Evolutionary conservation across 345 rosid genomes (phyloP).

Genomic region (Clarkia xantiana): DNA sequence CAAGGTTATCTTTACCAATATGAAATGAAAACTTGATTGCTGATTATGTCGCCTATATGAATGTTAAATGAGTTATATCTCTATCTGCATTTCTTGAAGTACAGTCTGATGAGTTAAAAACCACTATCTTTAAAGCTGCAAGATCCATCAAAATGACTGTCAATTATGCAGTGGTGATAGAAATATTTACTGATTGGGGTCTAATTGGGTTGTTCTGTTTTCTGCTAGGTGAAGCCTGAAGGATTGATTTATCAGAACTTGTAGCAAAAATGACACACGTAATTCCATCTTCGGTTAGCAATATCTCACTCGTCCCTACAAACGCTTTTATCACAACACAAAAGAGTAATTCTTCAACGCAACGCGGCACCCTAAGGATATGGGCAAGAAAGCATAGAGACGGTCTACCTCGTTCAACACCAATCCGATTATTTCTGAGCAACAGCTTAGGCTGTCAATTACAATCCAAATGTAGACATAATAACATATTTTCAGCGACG

Average conservation of each 20-base stretch:
- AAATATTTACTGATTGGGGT: too few species aligned
- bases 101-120: too few species aligned
- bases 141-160: too few species aligned
- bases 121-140: too few species aligned
- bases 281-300: constrained; percentile 46
- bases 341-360: constrained; percentile 26
- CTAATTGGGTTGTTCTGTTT: too few species aligned
- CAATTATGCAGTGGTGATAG: too few species aligned
- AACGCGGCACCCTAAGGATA: constrained; percentile 36
- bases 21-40: too few species aligned
- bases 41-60: too few species aligned
- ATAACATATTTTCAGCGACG: constrained; percentile 30
- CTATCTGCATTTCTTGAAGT: too few species aligned
- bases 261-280: constrained; percentile 42
- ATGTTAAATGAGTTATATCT: too few species aligned
- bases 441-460: constrained; percentile 20
- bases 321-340: constrained; percentile 21
- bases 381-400: constrained; percentile 21
- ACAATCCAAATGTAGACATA: constrained; percentile 20
- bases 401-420: constrained; percentile 30
- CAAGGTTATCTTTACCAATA: too few species aligned
- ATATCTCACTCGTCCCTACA: constrained; percentile 42
- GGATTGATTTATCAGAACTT: constrained; percentile 10
- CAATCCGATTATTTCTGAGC: constrained; percentile 36
- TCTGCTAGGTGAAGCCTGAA: constrained; percentile 15